Conservation (phyloP, 345 rosid genomes). For the Anastatica hierochuntica region DNA sequence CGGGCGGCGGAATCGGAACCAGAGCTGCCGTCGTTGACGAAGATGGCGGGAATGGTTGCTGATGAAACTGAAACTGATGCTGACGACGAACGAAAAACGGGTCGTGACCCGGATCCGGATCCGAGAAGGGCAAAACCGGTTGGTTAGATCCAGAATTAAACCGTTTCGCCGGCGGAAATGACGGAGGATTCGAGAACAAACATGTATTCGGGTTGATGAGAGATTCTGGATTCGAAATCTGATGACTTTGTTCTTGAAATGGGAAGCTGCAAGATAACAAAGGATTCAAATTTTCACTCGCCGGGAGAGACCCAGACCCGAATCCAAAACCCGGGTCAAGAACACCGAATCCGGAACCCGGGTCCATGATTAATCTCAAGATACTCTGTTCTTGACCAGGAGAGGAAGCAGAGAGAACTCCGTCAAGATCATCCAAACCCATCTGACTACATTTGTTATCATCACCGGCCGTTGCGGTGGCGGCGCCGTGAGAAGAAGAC, state of each 20-base stretch:
- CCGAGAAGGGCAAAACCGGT: constrained; percentile 24
- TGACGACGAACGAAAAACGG: constrained; percentile 24
- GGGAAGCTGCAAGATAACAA: constrained; percentile 28
- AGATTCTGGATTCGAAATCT: constrained; percentile 15
- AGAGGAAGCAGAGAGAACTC: constrained; percentile 43
- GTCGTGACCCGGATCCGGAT: constrained; percentile 43
- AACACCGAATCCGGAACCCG: constrained; percentile 48
- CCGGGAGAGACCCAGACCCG: constrained; percentile 25
- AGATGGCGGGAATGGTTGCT: constrained; percentile 32
- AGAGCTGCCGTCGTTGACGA: constrained; percentile 27
- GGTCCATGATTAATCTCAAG: constrained; percentile 56
- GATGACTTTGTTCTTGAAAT: constrained; percentile 18
- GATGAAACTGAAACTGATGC: constrained; percentile 33
- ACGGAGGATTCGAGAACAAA: constrained; percentile 19
- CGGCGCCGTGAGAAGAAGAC: constrained; percentile 58
- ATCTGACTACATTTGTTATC: neutral
- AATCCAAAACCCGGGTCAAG: constrained; percentile 57
- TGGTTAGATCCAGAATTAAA: constrained; percentile 27
- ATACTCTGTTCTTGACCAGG: constrained; percentile 31
- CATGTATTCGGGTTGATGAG: constrained; percentile 1
- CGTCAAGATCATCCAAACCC: constrained; percentile 19
- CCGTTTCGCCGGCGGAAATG: constrained; percentile 32
- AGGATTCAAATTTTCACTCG: constrained; percentile 16
- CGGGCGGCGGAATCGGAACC: neutral
- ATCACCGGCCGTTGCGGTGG: constrained; percentile 17